phyloP scores from a whole-genome alignment of 2,329 filamentous ascomycete species.

The Aspergillus arachidicola region DNA sequence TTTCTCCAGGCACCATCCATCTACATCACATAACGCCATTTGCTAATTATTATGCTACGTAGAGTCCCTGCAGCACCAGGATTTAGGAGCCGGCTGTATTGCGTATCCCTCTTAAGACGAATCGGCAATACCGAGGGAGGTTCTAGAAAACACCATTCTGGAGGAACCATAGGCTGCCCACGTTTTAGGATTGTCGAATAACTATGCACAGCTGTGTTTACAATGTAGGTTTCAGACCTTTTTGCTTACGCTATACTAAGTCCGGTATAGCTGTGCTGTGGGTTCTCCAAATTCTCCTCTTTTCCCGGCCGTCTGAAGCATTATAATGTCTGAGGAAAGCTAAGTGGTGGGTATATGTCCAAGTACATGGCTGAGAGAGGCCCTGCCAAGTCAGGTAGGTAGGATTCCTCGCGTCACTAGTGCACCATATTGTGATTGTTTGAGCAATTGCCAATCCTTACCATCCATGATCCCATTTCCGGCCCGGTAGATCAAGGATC shows the following conservation, averaged over 20 bases:
- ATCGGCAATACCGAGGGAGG: not conserved
- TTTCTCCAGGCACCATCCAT: not conserved
- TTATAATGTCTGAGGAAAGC: not conserved
- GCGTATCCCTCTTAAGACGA: too few species aligned
- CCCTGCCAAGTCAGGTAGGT: not conserved
- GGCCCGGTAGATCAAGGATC: conserved; percentile 2
- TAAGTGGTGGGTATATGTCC: not conserved
- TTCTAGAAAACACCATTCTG: not conserved
- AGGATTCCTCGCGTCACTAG: not conserved
- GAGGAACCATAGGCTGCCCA: not conserved
- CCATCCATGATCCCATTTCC: not conserved
- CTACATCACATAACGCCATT: not conserved
- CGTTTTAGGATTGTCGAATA: not conserved
- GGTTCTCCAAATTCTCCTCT: not conserved
- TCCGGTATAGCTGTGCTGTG: not conserved
- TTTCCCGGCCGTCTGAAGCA: not conserved
- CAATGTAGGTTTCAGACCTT: not conserved
- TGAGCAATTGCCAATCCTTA: not conserved
- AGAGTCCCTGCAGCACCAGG: not conserved
- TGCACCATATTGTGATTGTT: not conserved
- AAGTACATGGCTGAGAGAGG: not conserved
- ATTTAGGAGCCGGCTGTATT: not conserved
- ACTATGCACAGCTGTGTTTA: not conserved
- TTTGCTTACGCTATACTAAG: not conserved
- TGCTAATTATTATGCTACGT: not conserved